A percentile compares a stretch with the other conserved stretches of the same genome.
These are phyloP conservation scores for Alternaria metachromatica DNA, from an alignment of 2,329 filamentous ascomycete genomes.

Conservation along the genomic window DNA sequence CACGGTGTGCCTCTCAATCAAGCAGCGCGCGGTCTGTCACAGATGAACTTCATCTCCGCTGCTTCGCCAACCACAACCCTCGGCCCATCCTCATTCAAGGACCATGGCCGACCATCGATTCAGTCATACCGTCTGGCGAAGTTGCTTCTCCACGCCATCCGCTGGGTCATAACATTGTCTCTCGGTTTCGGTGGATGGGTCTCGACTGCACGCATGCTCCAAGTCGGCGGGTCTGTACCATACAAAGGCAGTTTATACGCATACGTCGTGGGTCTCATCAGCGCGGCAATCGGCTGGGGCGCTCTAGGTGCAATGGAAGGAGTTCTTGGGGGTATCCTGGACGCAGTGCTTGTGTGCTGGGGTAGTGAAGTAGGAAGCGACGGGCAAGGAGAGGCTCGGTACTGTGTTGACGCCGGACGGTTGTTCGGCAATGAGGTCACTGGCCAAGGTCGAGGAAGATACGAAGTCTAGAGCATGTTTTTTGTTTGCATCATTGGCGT, in stretches of 20 bases:
- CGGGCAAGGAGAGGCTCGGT: slow-evolving; percentile 72
- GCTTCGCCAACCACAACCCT: slow-evolving; percentile 75
- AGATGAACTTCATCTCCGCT: slow-evolving; percentile 80
- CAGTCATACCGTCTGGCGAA: slow-evolving; percentile 90
- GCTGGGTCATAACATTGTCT: slow-evolving; percentile 87
- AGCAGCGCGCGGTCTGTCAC: slow-evolving; percentile 79
- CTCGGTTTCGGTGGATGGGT: slow-evolving; percentile 98
- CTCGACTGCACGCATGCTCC: slow-evolving; percentile 81
- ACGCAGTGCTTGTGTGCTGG: slow-evolving; percentile 91
- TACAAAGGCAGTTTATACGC: slow-evolving; percentile 85
- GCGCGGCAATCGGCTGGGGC: slow-evolving; percentile 93
- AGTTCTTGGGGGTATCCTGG: slow-evolving; percentile 83
- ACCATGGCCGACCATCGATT: slow-evolving; percentile 60
- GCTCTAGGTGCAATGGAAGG: slow-evolving; percentile 91
- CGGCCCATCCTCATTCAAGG: slow-evolving; percentile 49
- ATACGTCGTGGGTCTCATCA: slow-evolving; percentile 90
- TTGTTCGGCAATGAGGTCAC: slow-evolving; percentile 71
- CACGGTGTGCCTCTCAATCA: slow-evolving; percentile 83
- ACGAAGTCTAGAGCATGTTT: slow-evolving; percentile 29
- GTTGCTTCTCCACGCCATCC: slow-evolving; percentile 85
- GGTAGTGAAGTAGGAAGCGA: slow-evolving; percentile 71
- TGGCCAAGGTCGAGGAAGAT: slow-evolving; percentile 30
- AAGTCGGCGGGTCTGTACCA: slow-evolving; percentile 59
- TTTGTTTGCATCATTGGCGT: not conserved
- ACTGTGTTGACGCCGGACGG: slow-evolving; percentile 90